Base-by-base conservation (phyloP, 2,329 filamentous ascomycete species). In the Cladosporium sp. region DNA sequence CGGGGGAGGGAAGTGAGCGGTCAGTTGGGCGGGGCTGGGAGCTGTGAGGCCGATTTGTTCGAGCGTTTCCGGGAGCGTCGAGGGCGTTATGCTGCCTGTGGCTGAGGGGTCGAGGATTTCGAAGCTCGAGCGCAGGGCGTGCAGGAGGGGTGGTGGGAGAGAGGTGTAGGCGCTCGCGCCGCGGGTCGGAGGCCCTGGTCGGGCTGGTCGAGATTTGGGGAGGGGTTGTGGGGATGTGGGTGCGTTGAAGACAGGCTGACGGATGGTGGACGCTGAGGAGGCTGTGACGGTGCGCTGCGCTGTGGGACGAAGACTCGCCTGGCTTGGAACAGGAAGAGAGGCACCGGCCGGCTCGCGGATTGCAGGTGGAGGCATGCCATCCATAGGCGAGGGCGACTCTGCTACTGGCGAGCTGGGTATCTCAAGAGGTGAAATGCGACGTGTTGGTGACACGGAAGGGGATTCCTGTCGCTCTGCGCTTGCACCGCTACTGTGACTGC, bases 71-170 rank as follows among this genome's bases (percentile, higher is more conserved):
- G 83, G 83, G 4, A 99, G 84, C 66, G 95, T 89, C 17, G 92
- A 86, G 53, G 86, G 80, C 58, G 85, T 87, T 54, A 99, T 85
- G 44, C 81, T 75, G 15, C 92, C 91, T 63, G 93, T 89, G 63
- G 89, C 91, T 69, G 93, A 86, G 54, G 89, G 80, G 68, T 97
- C 93, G 41, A 99, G 78, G 53, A 96, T 90, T 68, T 95, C 89
- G 69, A 97, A 99, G 0, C 87, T 89, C 66, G 97, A 92, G 54
- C 93, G 83, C 70, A 99, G 80, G 61, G 89, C 88, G 62, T 91
- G 83, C 32, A 96, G 83, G 61, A 96, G 89, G 3, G 88, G 78
- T 2, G 89, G 84, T 32, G 92, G 87, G 37, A 97, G 72, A 62
- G 88, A 85, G 2, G 85, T 84, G 39, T 90, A 73, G 48, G 55